A percentile compares a stretch with the other conserved stretches of the same genome.
These are phyloP conservation scores for Beauveria australis DNA, from an alignment of 2,329 filamentous ascomycete species.

Conservation along the genomic window DNA sequence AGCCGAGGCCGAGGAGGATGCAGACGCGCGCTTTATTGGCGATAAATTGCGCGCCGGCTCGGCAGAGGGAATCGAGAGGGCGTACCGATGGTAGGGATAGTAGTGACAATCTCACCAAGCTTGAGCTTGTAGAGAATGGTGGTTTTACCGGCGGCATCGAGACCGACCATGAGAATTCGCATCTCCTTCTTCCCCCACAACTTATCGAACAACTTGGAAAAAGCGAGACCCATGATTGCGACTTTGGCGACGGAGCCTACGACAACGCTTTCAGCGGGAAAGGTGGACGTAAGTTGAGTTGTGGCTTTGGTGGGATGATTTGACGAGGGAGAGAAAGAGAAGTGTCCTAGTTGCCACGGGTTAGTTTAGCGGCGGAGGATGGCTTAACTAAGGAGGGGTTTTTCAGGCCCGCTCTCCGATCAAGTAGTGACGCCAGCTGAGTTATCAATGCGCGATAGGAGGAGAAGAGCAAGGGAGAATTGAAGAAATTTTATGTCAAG, in stretches of 20 bases:
- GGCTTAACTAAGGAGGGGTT: conserved; percentile 13
- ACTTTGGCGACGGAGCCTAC: conserved; percentile 29
- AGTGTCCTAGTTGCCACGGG: conserved; percentile 23
- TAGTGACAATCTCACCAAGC: conserved; percentile 98
- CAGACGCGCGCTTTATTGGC: neutral
- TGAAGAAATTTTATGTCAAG: neutral
- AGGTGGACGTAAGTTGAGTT: conserved; percentile 16
- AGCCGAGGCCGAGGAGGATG: neutral
- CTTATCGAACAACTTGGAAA: conserved; percentile 94
- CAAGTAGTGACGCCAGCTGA: conserved; percentile 10
- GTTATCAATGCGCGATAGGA: conserved; percentile 1
- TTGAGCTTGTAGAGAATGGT: conserved; percentile 99
- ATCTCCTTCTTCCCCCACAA: conserved; percentile 99
- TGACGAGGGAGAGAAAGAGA: conserved; percentile 16
- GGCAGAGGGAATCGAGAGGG: conserved; percentile 1
- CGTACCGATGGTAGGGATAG: conserved; percentile 95
- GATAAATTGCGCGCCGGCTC: neutral
- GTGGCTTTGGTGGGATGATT: conserved; percentile 19
- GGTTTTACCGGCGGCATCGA: conserved; percentile 99
- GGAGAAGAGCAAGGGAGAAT: neutral
- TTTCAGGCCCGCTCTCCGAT: conserved; percentile 12
- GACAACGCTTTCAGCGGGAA: conserved; percentile 9
- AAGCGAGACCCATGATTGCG: conserved; percentile 92
- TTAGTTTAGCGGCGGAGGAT: conserved; percentile 18
- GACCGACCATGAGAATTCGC: conserved; percentile 99